Evolutionary conservation across 495 filamentous ascomycete genomes (phyloP), one percentile per base, ranked within the genome.

Genomic region (Penicillium coffeae): DNA sequence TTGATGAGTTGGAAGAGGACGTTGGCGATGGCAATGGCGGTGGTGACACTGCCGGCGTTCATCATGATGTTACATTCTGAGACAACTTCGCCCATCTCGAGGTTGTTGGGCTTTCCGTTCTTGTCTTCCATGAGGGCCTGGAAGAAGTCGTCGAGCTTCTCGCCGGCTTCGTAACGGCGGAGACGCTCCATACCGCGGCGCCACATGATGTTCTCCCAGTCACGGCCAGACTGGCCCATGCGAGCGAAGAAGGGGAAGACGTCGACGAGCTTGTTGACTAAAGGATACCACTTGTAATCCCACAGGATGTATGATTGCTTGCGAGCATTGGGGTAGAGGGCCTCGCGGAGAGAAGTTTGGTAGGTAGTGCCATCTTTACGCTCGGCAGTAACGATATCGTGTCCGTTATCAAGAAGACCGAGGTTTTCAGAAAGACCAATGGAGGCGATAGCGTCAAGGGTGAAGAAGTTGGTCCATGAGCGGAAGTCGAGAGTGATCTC

Each of bases 61-160:
- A 83, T 66, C 60, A 70, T 64, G 38, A 67, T 62, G 41, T 58
- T 62, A 43, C 63, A 62, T 41, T 70, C 66, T 32, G 68, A 54
- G 14, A 64, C 51, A 2, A 64, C 56, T 38, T 71, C 59, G 15
- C 60, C 64, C 51, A 55, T 66, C 55, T 68, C 64, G 0, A 70
- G 64, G 44, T 58, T 62, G 50, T 64, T 60, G 7, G 64, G 38
- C 32, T 73, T 69, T 1, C 72, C 65, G 15, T 72, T 64, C 55
- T 78, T 80, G 54, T 76, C 74, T 34, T 79, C 70, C 75, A 81
- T 76, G n/a, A 81, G 51, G 2, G 71, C 66, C 25, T 68, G 58
- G 65, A 81, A 81, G 59, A 83, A 81, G 49, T 81, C 78, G 25
- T 81, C 75, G 0, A 81, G 66, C 43, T 72, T 69, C 44, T 81